Conservation (phyloP, 768 basidiomycete genomes). For the Mrakia hoshinonis region DNA sequence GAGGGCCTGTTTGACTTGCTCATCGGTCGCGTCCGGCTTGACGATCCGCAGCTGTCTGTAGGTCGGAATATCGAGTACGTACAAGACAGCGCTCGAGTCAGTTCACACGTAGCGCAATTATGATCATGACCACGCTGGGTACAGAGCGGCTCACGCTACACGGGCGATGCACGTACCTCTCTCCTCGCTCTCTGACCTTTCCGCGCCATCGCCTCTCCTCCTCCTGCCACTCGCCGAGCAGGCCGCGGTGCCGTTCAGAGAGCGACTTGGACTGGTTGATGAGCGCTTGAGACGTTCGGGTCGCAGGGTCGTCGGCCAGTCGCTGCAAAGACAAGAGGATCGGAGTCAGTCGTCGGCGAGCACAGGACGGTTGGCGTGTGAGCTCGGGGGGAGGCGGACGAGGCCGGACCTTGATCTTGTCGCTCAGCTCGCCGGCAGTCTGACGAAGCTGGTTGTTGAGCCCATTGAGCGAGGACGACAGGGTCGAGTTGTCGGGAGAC, state of each 20-base stretch:
- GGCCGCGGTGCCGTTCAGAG: neutral
- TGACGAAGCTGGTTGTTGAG: neutral
- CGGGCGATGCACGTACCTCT: neutral
- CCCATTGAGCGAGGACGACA: neutral
- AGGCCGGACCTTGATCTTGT: conserved; percentile 5
- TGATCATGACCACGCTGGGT: too few species aligned
- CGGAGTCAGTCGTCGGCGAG: neutral
- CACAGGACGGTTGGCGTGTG: neutral
- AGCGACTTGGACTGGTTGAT: conserved; percentile 9
- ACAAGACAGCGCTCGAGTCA: neutral
- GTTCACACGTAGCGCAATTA: neutral
- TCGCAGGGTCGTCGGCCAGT: neutral
- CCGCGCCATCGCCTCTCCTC: conserved; percentile 3
- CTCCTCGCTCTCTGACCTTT: conserved; percentile 5
- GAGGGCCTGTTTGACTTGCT: neutral
- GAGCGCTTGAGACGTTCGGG: neutral
- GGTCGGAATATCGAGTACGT: neutral
- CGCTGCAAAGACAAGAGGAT: neutral
- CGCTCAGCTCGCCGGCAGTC: neutral
- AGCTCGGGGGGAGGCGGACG: neutral
- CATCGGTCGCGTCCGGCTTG: neutral
- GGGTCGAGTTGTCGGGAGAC: neutral
- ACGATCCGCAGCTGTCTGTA: conserved; percentile 10
- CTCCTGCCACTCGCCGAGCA: conserved; percentile 14
- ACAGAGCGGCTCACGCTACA: neutral